Base-by-base conservation (phyloP, 345 rosid genomes). In the Eucalyptus cladocalyx region DNA sequence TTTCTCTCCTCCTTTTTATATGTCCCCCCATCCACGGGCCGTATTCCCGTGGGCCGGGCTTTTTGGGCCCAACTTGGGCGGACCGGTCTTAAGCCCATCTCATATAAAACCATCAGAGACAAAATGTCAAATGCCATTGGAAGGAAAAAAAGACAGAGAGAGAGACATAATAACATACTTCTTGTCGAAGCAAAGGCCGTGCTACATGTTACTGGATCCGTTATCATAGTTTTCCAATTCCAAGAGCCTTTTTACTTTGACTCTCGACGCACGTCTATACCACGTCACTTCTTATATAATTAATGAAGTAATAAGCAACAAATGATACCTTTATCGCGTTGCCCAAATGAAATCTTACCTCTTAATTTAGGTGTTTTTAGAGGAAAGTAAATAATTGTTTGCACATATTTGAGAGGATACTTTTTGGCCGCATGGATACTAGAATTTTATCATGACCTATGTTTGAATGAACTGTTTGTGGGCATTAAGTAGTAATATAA, bases 71-170 rank as follows among this genome's bases (percentile, higher is more conserved):
- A n/a, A n/a, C n/a, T n/a, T n/a, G n/a, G n/a, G n/a, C n/a, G n/a
- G n/a, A n/a, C n/a, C n/a, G n/a, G n/a, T n/a, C n/a, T n/a, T n/a
- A n/a, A n/a, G n/a, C n/a, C n/a, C n/a, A n/a, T n/a, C n/a, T n/a
- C n/a, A n/a, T n/a, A n/a, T n/a, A n/a, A n/a, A n/a, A n/a, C n/a
- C n/a, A n/a, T n/a, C n/a, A n/a, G n/a, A n/a, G 72, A 62, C 18
- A 15, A 62, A 14, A 62, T 30, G 72, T 30, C 72, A 30, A 30
- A 62, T 5, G 37, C 37, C 34, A 4, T 30, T 30, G 69, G 17
- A 62, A 62, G 8, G 7, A 13, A 6, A 1, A 3, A 11, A 3
- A 10, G 4, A 10, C 1, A 45, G 9, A 21, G 24, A 24, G 26
- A 58, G 28, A 62, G 32, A n/a, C 72, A 15, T 65, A 2, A 30